A percentile compares a stretch with the other conserved stretches of the same genome.
Conservation (phyloP, 2,329 filamentous ascomycete genomes). For the Calonectria crousiana region DNA sequence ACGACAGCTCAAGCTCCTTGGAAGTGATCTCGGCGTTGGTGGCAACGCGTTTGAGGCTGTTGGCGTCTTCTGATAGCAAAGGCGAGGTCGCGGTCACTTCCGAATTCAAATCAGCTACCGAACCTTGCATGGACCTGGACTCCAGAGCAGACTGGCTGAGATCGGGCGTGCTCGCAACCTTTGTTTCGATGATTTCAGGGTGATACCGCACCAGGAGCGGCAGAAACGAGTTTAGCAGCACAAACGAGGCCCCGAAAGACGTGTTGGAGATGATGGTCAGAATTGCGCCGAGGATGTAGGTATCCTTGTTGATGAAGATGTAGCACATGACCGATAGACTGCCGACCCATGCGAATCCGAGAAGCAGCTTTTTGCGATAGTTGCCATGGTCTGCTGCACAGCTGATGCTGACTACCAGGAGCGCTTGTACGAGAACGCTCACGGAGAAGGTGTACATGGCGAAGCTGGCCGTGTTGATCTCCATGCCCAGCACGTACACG, state of each 20-base stretch:
- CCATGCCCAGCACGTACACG: constrained; percentile 82
- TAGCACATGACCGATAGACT: constrained; percentile 90
- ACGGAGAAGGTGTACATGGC: constrained; percentile 98
- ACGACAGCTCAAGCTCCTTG: constrained; percentile 83
- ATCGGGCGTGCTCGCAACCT: constrained; percentile 45
- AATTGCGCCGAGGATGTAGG: constrained; percentile 85
- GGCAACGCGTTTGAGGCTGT: constrained; percentile 52
- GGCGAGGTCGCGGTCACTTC: constrained; percentile 60
- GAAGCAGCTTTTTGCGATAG: constrained; percentile 88
- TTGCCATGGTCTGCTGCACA: constrained; percentile 94
- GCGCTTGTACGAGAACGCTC: constrained; percentile 88
- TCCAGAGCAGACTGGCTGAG: constrained; percentile 48
- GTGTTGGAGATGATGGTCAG: constrained; percentile 93
- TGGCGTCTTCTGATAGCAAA: constrained; percentile 55
- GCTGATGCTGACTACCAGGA: constrained; percentile 96
- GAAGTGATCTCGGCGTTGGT: constrained; percentile 67
- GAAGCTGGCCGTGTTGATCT: constrained; percentile 96
- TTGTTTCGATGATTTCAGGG: constrained; percentile 60
- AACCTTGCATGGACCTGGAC: constrained; percentile 51
- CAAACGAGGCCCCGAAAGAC: constrained; percentile 94
- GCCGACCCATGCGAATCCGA: constrained; percentile 87
- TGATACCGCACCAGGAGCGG: constrained; percentile 92
- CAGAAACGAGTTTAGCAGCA: constrained; percentile 94
- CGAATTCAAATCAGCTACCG: constrained; percentile 45
- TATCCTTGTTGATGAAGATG: constrained; percentile 78